Conservation (phyloP, 768 basidiomycete genomes). For the button mushroom (Agaricus bisporus) region DNA sequence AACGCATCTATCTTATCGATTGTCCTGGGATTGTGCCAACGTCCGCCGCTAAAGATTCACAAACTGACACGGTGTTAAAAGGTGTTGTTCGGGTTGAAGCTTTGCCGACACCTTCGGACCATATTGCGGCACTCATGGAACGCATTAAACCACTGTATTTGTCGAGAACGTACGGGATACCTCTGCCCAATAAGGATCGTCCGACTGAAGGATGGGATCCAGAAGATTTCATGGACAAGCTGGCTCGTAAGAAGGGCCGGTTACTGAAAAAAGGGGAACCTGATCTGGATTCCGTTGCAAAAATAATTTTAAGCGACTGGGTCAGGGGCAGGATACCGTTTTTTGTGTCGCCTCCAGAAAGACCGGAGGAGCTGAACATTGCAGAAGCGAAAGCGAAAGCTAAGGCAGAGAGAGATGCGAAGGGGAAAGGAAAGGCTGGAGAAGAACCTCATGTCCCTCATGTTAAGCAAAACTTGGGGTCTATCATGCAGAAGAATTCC, state of each 20-base stretch:
- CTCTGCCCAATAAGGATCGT: slow-evolving; percentile 54
- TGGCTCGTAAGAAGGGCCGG: slow-evolving; percentile 89
- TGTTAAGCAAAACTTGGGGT: slow-evolving; percentile 83
- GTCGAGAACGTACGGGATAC: slow-evolving; percentile 73
- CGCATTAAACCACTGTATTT: slow-evolving; percentile 94
- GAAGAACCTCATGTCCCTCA: slow-evolving; percentile 40
- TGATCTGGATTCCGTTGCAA: slow-evolving; percentile 86
- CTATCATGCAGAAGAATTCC: slow-evolving; percentile 84
- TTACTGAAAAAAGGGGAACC: slow-evolving; percentile 93
- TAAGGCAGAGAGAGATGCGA: slow-evolving; percentile 36
- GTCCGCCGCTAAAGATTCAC: slow-evolving; percentile 75
- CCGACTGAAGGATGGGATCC: slow-evolving; percentile 55
- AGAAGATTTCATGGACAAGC: slow-evolving; percentile 73
- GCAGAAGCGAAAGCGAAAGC: slow-evolving; percentile 56
- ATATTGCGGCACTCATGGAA: slow-evolving; percentile 81
- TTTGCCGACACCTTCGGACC: slow-evolving; percentile 85
- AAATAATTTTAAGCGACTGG: slow-evolving; percentile 95
- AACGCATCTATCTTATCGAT: slow-evolving; percentile 97
- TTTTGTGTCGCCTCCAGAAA: slow-evolving; percentile 89
- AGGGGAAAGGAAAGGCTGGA: slow-evolving; percentile 50
- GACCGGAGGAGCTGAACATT: slow-evolving; percentile 63
- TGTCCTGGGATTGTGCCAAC: slow-evolving; percentile 98
- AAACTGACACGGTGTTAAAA: slow-evolving; percentile 90
- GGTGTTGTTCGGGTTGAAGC: slow-evolving; percentile 97
- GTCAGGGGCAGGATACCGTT: slow-evolving; percentile 95